phyloP scores from a whole-genome alignment of 805 yeast genomes.

The Vanderwaltozyma polyspora region DNA sequence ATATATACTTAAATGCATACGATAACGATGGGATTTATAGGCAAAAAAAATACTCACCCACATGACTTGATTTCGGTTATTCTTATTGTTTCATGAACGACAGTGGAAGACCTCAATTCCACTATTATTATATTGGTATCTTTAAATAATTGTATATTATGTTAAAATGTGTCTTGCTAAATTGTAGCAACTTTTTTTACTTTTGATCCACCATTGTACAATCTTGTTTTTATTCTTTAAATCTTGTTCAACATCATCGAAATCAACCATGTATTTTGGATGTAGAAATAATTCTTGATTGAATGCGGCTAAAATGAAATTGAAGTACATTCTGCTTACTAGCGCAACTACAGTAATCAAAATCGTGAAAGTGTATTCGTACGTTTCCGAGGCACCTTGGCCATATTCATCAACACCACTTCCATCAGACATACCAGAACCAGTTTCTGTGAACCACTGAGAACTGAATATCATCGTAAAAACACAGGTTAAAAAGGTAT shows the following conservation, averaged over 20 bases:
- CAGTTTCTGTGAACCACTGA: conserved; percentile 53
- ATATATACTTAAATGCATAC: too few relatives aligned
- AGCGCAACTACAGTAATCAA: conserved; percentile 39
- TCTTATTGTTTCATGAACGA: too few relatives aligned
- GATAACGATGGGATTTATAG: too few relatives aligned
- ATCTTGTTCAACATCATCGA: conserved; percentile 28
- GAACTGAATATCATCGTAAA: conserved; percentile 66
- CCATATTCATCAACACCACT: conserved; percentile 10
- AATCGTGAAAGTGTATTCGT: conserved; percentile 49
- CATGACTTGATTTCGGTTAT: too few relatives aligned
- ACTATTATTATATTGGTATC: too few relatives aligned
- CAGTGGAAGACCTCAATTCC: too few relatives aligned
- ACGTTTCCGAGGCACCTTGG: conserved; percentile 53
- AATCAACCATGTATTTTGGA: conserved; percentile 31
- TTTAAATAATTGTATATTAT: too few relatives aligned
- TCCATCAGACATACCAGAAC: background rate
- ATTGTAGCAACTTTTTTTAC: conserved; percentile 25
- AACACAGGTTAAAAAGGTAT: conserved; percentile 53
- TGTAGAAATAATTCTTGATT: conserved; percentile 43
- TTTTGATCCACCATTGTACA: conserved; percentile 22
- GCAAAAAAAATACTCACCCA: too few relatives aligned
- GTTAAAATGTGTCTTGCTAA: conserved; percentile 15
- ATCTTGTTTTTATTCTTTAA: conserved; percentile 25
- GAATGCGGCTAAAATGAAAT: conserved; percentile 47
- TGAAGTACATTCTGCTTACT: conserved; percentile 46